phyloP scores from a whole-genome alignment of 305 asterid genomes.

The Nicotiana rustica region DNA sequence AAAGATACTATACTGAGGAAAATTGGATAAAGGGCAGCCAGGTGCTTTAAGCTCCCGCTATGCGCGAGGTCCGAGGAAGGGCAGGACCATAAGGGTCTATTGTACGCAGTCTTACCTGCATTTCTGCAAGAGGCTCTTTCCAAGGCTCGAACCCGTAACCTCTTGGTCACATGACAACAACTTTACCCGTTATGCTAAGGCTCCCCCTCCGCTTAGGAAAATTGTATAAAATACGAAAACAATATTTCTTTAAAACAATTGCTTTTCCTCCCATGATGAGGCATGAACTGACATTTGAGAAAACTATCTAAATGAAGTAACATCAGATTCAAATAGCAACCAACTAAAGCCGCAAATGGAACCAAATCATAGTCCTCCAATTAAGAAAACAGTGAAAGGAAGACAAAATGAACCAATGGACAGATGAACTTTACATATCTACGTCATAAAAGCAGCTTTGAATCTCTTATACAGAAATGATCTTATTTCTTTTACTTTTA shows the following conservation, averaged over 20 bases:
- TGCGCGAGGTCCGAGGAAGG: no score
- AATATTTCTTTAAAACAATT: neutral
- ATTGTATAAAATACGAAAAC: neutral
- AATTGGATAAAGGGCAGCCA: neutral
- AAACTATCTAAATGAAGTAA: conserved; percentile 10
- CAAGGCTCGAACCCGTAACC: no score
- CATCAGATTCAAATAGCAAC: conserved; percentile 1
- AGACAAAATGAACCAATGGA: neutral
- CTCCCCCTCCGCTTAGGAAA: no score
- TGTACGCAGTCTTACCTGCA: no score
- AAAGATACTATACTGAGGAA: neutral
- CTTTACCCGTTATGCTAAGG: no score
- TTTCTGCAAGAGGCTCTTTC: no score
- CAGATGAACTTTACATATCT: neutral
- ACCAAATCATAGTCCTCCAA: neutral
- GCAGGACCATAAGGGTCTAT: no score
- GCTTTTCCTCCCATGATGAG: neutral
- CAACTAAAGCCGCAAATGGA: neutral
- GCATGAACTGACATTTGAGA: neutral
- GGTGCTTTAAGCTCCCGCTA: no score
- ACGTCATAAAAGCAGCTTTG: conserved; percentile 5
- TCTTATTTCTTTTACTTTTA: neutral
- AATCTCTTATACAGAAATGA: neutral
- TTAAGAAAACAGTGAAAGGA: conserved; percentile 10
- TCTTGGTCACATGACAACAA: no score